Base-by-base conservation (phyloP, 768 basidiomycete species). In the Dioszegia hungarica region DNA sequence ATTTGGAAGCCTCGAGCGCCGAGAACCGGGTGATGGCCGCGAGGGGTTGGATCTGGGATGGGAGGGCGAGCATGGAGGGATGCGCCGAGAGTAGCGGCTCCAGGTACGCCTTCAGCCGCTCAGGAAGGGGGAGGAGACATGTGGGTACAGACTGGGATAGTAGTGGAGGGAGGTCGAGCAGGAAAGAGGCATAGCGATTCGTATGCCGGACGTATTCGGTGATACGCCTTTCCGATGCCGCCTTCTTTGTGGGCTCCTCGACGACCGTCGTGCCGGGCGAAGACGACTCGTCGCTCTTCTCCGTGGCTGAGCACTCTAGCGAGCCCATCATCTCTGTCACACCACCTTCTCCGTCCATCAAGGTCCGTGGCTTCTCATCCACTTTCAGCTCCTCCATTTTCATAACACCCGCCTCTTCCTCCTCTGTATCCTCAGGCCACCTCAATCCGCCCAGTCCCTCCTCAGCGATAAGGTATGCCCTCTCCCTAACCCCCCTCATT, bases 141-240 rank as follows among this genome's bases (percentile, higher is more conserved):
- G 52, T 43, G 8, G 67, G 60, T 20, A 17, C 40, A 17, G 46
- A 24, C 5, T 25, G 27, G 6, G 47, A 17, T 9, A 31, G 54
- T 2, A 36, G 24, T 36, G 54, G 40, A 5, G 62, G 51, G 5
- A 68, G 43, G 1, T 40, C 25, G 11, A 64, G 44, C 19, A 40
- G 41, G 27, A 38, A 60, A 17, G 62, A 19, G 10, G 39, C 31
- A 15, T 68, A 39, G n/a, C 62, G 61, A 38, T 64, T 68, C 8
- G 63, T 61, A 40, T 61, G 56, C 25, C 73, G 62, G 24, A 57
- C 31, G 31, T 66, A 72, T 54, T 74, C 73, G n/a, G 50, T 59
- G 17, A 74, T 59, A 10, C 48, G 46, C 31, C 67, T 39, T 19
- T 48, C 36, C 4, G 60, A 20, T 1, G 19, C 34, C 3, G 19